phyloP scores from a whole-genome alignment of 2,329 filamentous ascomycete species.

The Zymoseptoria brevis region DNA sequence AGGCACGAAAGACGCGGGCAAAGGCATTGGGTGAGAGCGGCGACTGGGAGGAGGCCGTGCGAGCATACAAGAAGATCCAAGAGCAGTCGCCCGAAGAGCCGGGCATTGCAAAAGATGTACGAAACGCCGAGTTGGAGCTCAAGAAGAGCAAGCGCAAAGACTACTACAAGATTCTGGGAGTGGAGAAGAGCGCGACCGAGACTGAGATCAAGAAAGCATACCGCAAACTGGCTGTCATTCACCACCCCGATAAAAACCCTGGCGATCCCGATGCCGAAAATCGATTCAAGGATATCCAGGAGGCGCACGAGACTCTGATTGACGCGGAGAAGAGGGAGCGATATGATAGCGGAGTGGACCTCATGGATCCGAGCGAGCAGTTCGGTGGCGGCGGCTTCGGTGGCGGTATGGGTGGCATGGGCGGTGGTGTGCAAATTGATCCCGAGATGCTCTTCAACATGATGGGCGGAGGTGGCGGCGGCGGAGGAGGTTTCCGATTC shows the following conservation, averaged over 20 bases:
- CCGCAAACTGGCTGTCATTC: constrained; percentile 83
- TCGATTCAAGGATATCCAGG: constrained; percentile 94
- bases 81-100: constrained; percentile 78
- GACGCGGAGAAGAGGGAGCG: constrained; percentile 87
- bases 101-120: constrained; percentile 73
- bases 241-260: constrained; percentile 97
- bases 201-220: constrained; percentile 93
- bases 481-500: constrained; percentile 32
- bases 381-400: constrained; percentile 54
- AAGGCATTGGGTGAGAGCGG: constrained; percentile 80
- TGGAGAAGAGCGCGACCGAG: constrained; percentile 78
- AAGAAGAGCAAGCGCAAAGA: constrained; percentile 98
- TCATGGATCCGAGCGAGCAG: constrained; percentile 81
- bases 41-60: constrained; percentile 84
- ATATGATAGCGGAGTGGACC: constrained; percentile 88
- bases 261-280: constrained; percentile 76
- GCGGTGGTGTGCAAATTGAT: constrained; percentile 51
- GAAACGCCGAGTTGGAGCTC: constrained; percentile 83
- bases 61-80: constrained; percentile 78
- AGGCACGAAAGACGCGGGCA: constrained; percentile 88
- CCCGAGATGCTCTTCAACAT: constrained; percentile 72
- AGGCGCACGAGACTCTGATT: constrained; percentile 92
- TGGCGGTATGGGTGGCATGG: constrained; percentile 39
- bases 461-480: constrained; percentile 56
- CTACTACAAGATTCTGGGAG: constrained; percentile 93